These are phyloP conservation scores for Rugosomyces carneus DNA, from an alignment of 1,284 basidiomycete species.

Conservation along the genomic window DNA sequence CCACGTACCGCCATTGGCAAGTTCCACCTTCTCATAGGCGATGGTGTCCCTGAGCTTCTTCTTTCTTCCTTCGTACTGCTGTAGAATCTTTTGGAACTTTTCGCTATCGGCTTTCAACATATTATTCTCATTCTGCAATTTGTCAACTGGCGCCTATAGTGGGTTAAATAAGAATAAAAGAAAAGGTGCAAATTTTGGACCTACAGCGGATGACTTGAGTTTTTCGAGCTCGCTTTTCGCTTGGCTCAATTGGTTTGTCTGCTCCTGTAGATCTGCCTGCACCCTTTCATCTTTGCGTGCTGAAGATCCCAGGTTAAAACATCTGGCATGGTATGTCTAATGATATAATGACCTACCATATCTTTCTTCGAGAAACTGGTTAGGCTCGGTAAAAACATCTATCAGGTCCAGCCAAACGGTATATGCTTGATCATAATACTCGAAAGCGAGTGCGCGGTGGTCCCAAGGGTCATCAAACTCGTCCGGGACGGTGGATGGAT, in stretches of 20 bases:
- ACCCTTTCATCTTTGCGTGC: slow-evolving; percentile 63
- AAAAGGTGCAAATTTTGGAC: neutral
- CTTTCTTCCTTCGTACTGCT: slow-evolving; percentile 58
- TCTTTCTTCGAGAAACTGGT: slow-evolving; percentile 62
- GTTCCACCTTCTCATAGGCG: slow-evolving; percentile 55
- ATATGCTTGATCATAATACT: slow-evolving; percentile 70
- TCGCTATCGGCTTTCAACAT: slow-evolving; percentile 56
- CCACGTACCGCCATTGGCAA: slow-evolving; percentile 42
- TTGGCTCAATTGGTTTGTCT: slow-evolving; percentile 39
- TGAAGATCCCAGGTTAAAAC: slow-evolving; percentile 21
- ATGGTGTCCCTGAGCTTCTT: slow-evolving; percentile 58
- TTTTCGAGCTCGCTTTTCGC: slow-evolving; percentile 49
- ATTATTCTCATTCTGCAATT: slow-evolving; percentile 51
- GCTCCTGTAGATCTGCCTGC: slow-evolving; percentile 52
- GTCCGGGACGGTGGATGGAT: slow-evolving; percentile 52
- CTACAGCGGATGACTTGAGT: slow-evolving; percentile 54
- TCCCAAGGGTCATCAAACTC: slow-evolving; percentile 70
- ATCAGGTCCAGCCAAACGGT: slow-evolving; percentile 62
- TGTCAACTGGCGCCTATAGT: slow-evolving; percentile 56
- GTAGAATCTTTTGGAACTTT: slow-evolving; percentile 64
- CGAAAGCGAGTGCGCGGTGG: slow-evolving; percentile 69
- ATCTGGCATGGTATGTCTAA: neutral
- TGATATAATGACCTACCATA: slow-evolving; percentile 49
- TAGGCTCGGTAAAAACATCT: slow-evolving; percentile 69
- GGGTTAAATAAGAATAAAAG: slow-evolving; percentile 9